Evolutionary conservation across 2,329 filamentous ascomycete species (phyloP).

Genomic region (Nemania bipapillata): DNA sequence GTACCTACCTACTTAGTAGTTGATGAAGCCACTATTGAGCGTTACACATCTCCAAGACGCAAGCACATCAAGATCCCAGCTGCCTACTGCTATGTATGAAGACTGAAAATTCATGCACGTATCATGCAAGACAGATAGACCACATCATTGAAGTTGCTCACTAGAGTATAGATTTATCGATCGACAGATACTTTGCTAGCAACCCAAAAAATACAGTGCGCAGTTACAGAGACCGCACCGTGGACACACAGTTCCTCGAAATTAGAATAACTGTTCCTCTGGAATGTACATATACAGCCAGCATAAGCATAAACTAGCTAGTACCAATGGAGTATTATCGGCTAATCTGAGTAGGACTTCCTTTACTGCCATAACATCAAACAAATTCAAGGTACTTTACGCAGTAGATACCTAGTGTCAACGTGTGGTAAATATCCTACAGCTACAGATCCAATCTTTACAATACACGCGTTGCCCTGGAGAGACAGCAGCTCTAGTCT

Average conservation of each 20-base stretch:
- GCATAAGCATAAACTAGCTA: too few relatives aligned
- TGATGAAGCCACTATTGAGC: neutral
- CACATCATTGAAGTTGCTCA: slow-evolving; percentile 15
- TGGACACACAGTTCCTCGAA: too few relatives aligned
- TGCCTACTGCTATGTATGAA: neutral
- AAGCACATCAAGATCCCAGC: slow-evolving; percentile 6
- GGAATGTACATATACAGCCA: too few relatives aligned
- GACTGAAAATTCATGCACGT: slow-evolving; percentile 21
- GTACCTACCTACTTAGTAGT: neutral
- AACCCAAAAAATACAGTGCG: slow-evolving; percentile 29
- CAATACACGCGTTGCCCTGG: neutral
- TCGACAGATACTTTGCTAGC: too few relatives aligned
- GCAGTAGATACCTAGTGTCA: neutral
- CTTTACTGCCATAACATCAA: too few relatives aligned
- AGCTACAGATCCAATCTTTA: neutral
- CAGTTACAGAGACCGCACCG: too few relatives aligned
- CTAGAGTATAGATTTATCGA: too few relatives aligned
- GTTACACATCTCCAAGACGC: slow-evolving; percentile 6
- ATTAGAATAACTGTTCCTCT: too few relatives aligned
- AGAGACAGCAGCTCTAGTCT: neutral
- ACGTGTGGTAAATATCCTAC: neutral
- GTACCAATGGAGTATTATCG: neutral
- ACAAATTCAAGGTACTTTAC: neutral
- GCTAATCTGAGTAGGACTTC: neutral
- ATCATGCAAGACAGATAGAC: slow-evolving; percentile 29